Percentiles rank a stretch among this genome's conserved stretches.
These are phyloP conservation scores for Wickerhamiella dianesei DNA, from an alignment of 805 yeast species.

Conservation along the genomic window DNA sequence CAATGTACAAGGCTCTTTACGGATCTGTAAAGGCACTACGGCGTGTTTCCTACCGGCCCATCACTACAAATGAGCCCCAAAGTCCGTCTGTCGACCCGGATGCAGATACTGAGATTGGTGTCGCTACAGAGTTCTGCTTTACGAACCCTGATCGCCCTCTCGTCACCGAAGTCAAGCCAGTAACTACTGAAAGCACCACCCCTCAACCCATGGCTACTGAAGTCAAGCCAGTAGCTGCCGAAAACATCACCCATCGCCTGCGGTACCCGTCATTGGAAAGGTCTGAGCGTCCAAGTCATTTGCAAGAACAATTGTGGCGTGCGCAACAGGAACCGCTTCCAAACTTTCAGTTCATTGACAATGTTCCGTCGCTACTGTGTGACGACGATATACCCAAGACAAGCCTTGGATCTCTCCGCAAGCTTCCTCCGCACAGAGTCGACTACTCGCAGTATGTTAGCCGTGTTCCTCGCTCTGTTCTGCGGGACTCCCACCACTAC, in stretches of 20 bases:
- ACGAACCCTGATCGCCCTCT: not conserved
- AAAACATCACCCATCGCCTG: not conserved
- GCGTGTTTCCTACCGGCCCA: too few species aligned
- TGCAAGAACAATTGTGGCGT: not conserved
- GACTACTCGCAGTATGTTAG: not conserved
- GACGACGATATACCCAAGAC: not conserved
- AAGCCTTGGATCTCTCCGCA: not conserved
- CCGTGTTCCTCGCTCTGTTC: not conserved
- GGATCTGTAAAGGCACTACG: too few species aligned
- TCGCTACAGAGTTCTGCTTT: not conserved
- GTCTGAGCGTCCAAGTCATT: not conserved
- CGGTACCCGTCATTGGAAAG: not conserved
- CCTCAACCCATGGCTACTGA: too few species aligned
- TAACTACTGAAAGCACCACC: not conserved
- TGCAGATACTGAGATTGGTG: not conserved
- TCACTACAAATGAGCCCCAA: too few species aligned
- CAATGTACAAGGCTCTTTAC: not conserved
- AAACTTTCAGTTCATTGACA: not conserved
- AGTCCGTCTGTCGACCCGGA: too few species aligned
- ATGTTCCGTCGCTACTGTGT: not conserved
- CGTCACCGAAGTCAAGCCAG: not conserved
- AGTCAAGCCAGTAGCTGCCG: not conserved
- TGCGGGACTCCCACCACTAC: not conserved
- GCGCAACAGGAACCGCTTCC: not conserved
- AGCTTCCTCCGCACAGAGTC: not conserved